Evolutionary conservation across 164 flowering plant genomes (phyloP).

Genomic region (Umbellularia californica): DNA sequence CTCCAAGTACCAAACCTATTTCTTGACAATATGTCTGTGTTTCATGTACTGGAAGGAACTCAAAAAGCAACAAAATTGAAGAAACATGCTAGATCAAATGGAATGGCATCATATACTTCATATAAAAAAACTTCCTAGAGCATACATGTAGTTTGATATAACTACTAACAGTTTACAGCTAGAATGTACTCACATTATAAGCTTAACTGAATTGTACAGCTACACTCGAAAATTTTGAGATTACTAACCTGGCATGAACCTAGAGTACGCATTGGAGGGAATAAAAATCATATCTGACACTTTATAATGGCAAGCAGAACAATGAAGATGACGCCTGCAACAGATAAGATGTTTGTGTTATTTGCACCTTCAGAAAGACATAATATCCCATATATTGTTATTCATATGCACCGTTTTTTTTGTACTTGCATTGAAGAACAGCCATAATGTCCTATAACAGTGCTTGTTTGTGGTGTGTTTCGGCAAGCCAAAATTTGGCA

Average conservation of each 20-base stretch:
- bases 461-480: too few relatives aligned
- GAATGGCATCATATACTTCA: too few relatives aligned
- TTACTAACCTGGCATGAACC: conserved; percentile 4
- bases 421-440: background rate
- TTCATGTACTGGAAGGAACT: background rate
- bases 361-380: background rate
- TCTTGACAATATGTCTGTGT: background rate
- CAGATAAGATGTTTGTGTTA: background rate
- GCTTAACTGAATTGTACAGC: background rate
- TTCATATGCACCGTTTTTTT: too few relatives aligned
- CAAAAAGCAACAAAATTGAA: background rate
- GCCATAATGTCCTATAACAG: background rate
- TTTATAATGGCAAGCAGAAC: conserved; percentile 1
- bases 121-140: background rate
- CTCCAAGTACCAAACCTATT: background rate
- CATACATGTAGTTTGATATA: background rate
- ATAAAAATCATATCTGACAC: conserved; percentile 1
- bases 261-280: background rate
- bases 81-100: background rate
- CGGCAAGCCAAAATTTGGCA: too few relatives aligned
- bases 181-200: background rate
- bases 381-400: too few relatives aligned
- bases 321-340: conserved; percentile 8
- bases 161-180: background rate
- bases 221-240: background rate